These are phyloP conservation scores for Conoideocrella luteorostrata DNA, from an alignment of 2,329 filamentous ascomycete species.

Conservation along the genomic window DNA sequence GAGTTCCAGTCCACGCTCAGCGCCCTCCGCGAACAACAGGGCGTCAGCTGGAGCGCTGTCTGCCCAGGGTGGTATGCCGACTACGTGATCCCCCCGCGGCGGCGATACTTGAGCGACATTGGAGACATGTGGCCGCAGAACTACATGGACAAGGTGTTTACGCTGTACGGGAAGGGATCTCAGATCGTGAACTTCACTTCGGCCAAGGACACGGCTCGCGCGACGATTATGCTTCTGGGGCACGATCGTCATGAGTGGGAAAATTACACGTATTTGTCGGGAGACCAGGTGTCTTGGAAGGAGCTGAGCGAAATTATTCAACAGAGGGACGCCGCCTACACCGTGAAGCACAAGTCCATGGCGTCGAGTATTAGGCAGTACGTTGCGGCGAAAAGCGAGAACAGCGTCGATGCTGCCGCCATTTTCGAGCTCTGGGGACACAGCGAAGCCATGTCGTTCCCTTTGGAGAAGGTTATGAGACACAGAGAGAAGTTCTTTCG, in stretches of 20 bases:
- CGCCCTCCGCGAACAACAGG: background rate
- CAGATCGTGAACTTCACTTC: slow-evolving; percentile 6
- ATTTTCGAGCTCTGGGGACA: slow-evolving; percentile 8
- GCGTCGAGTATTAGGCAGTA: slow-evolving; percentile 6
- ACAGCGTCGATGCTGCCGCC: background rate
- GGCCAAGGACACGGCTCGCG: slow-evolving; percentile 1
- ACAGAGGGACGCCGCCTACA: background rate
- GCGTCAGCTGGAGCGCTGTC: slow-evolving; percentile 5
- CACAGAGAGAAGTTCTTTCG: slow-evolving; percentile 5
- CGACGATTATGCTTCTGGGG: slow-evolving; percentile 1
- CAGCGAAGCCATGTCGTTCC: slow-evolving; percentile 1
- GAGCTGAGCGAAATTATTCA: slow-evolving; percentile 3
- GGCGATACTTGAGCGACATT: slow-evolving; percentile 5
- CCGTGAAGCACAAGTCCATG: slow-evolving; percentile 5
- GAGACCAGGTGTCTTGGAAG: slow-evolving; percentile 3
- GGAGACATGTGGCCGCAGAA: slow-evolving; percentile 9
- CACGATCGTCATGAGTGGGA: slow-evolving; percentile 7
- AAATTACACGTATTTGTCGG: slow-evolving; percentile 6
- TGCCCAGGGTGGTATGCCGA: slow-evolving; percentile 7
- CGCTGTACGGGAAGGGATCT: slow-evolving; percentile 6
- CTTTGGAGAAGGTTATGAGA: slow-evolving; percentile 1
- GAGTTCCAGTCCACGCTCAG: background rate
- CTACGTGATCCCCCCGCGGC: background rate
- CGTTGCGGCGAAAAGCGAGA: background rate
- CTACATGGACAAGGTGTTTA: slow-evolving; percentile 4